A percentile compares a stretch with the other conserved stretches of the same genome.
Conservation (phyloP, 306 rosid genomes). For the Glycine tomentella region DNA sequence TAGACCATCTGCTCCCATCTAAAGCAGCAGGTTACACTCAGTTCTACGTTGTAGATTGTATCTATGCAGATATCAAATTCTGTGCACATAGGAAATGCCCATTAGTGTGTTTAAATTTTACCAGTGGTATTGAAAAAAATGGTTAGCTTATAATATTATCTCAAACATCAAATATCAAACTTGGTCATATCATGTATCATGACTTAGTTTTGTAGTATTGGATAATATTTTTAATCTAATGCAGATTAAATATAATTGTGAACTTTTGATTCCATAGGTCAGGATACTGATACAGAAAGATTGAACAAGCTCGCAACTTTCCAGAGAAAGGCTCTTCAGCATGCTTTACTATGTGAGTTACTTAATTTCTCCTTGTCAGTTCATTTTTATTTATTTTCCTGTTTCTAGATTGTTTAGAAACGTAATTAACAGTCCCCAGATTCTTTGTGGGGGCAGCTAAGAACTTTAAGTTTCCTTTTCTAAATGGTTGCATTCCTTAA, state of each 20-base stretch:
- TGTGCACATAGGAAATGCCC: slow-evolving; percentile 22
- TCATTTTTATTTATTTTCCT: not conserved
- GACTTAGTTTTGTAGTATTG: not conserved
- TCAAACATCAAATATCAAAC: slow-evolving; percentile 8
- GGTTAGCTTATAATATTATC: not conserved
- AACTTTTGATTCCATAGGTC: slow-evolving; percentile 46
- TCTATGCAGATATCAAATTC: slow-evolving; percentile 39
- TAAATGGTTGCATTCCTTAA: not conserved
- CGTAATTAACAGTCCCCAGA: not conserved
- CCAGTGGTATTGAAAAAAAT: not conserved
- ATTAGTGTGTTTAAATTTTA: slow-evolving; percentile 27
- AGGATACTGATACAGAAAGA: slow-evolving; percentile 61
- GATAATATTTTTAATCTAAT: not conserved
- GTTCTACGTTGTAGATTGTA: slow-evolving; percentile 3
- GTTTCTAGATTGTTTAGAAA: not conserved
- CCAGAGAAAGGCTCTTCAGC: slow-evolving; percentile 83
- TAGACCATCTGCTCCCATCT: slow-evolving; percentile 92
- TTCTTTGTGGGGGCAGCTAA: not conserved
- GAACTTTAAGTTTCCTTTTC: not conserved
- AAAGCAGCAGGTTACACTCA: slow-evolving; percentile 62
- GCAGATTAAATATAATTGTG: not conserved
- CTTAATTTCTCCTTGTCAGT: slow-evolving; percentile 1
- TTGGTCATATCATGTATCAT: not conserved
- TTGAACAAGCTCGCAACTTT: slow-evolving; percentile 87
- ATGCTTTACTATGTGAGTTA: slow-evolving; percentile 78